A percentile compares a stretch with the other conserved stretches of the same genome.
phyloP scores from a whole-genome alignment of 352 stramenopile genomes.

The Globisporangium cylindrosporum region DNA sequence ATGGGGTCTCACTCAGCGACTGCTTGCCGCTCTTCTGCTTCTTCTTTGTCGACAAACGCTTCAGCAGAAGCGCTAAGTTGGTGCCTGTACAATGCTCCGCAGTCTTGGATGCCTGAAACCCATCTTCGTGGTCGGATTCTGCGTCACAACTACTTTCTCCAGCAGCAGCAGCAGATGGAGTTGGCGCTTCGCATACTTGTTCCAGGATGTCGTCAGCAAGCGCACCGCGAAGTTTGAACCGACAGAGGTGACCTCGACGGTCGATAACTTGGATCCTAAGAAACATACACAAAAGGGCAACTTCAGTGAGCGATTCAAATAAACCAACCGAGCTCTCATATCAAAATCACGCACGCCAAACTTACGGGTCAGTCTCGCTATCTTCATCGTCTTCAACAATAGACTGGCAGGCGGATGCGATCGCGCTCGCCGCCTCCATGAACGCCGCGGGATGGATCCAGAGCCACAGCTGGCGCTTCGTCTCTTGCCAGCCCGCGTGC shows the following conservation, averaged over 20 bases:
- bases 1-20: not conserved
- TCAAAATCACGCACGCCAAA: not conserved
- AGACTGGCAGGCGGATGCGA: slow-evolving; percentile 47
- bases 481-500: slow-evolving; percentile 35
- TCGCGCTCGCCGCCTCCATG: slow-evolving; percentile 65
- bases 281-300: not conserved
- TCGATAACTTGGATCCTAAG: slow-evolving; percentile 57
- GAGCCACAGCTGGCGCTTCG: slow-evolving; percentile 72
- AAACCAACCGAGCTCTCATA: not conserved
- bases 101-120: slow-evolving; percentile 21
- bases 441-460: slow-evolving; percentile 78
- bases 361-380: slow-evolving; percentile 8
- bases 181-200: slow-evolving; percentile 16
- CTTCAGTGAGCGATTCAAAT: not conserved
- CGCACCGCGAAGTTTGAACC: slow-evolving; percentile 66
- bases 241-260: slow-evolving; percentile 59
- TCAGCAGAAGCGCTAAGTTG: slow-evolving; percentile 16
- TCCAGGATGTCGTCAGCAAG: slow-evolving; percentile 34
- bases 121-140: slow-evolving; percentile 55
- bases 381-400: slow-evolving; percentile 41
- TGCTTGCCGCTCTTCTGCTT: not conserved
- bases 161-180: slow-evolving; percentile 2
- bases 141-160: slow-evolving; percentile 17
- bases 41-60: slow-evolving; percentile 4
- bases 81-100: slow-evolving; percentile 6